Evolutionary conservation across 306 rosid genomes (phyloP).

Genomic region (Prinsepia uniflora): DNA sequence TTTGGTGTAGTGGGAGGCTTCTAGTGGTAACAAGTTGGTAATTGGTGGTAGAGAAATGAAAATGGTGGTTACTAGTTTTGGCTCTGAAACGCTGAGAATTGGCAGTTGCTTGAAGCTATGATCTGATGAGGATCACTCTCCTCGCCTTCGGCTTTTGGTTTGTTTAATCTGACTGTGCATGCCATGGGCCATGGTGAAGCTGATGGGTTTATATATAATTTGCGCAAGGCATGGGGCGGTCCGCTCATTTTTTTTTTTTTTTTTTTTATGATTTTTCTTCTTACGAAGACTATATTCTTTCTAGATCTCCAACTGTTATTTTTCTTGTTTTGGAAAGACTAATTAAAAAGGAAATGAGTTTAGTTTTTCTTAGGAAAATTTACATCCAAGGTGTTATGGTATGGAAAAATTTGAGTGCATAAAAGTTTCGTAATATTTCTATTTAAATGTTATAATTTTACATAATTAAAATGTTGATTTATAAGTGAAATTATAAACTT

Average conservation of each 20-base stretch:
- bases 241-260: neutral
- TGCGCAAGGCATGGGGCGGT: neutral
- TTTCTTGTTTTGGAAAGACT: neutral
- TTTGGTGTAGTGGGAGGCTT: neutral
- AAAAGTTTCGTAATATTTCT: too few relatives aligned
- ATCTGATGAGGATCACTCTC: slow-evolving; percentile 4
- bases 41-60: neutral
- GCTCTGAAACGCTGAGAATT: slow-evolving; percentile 2
- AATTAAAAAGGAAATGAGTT: neutral
- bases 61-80: neutral
- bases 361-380: neutral
- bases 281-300: neutral
- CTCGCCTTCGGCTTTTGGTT: neutral
- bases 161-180: neutral
- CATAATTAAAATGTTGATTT: too few relatives aligned
- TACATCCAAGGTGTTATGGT: neutral
- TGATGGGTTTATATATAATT: neutral
- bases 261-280: neutral
- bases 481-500: too few relatives aligned
- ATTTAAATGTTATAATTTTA: too few relatives aligned
- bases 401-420: too few relatives aligned
- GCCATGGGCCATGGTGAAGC: too few relatives aligned
- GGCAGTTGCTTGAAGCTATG: neutral
- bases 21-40: neutral
- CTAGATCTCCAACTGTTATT: neutral